Base-by-base conservation (phyloP, 2,329 filamentous ascomycete species). In the Fusarium fracticaudum region DNA sequence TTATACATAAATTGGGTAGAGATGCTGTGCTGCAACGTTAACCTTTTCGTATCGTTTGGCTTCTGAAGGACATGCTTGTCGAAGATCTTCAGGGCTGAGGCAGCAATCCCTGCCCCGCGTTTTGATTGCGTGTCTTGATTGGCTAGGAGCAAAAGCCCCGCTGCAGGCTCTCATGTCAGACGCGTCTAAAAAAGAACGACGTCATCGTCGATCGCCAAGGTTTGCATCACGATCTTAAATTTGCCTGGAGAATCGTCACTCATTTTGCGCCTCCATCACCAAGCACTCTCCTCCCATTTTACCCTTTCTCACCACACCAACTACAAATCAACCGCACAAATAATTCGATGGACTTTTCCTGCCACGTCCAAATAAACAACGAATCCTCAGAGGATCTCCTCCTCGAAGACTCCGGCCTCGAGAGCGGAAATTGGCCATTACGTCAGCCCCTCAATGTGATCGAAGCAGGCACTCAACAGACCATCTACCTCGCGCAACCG, bases 381-480 rank as follows among this genome's bases (percentile, higher is more conserved):
- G 55, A 67, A 24, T 58, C 69, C 20, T 38, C 51, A 33, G 40
- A 67, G 43, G 67, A 71, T 63, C 69, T 71, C 9, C 67, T 71
- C 24, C 67, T 71, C 14, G 67, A 71, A 44, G 62, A 71, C 51
- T 71, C 69, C 7, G 69, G 62, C 10, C 62, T 71, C 1, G 55
- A 67, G 2, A 71, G 61, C 51, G 69, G 69, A 12, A 15, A 61
- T 20, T 71, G 69, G 69, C 67, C 69, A 29, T 58, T 71, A 37
- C 69, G 69, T 58, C 69, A 71, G 51, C 69, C 69, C 37, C 67
- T 71, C 22, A 71, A 71, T 14, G 22, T 71, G 11, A 71, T 71
- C 12, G 61, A 71, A 33, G 67, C 69, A 1, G 57, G 69, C 22
- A 67, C 69, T 1, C 44, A 71, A 20, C 69, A 67, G 43, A 71